These are phyloP conservation scores for Xylaria longipes DNA, from an alignment of 495 filamentous ascomycete genomes.

Conservation along the genomic window DNA sequence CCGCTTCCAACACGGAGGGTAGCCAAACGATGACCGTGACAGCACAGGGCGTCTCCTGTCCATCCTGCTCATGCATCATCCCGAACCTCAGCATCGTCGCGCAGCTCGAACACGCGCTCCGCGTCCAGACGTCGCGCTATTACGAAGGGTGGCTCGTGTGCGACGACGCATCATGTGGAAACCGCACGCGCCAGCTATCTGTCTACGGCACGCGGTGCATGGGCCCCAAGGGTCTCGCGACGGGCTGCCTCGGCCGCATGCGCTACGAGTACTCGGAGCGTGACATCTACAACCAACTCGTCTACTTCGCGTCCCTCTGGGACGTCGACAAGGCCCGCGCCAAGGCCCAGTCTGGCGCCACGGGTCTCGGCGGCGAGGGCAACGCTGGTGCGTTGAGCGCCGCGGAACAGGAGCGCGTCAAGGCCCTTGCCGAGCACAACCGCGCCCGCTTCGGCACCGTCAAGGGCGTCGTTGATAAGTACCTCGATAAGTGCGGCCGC, in stretches of 20 bases:
- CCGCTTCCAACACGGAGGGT: constrained; percentile 35
- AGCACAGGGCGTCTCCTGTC: constrained; percentile 76
- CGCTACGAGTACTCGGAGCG: constrained; percentile 86
- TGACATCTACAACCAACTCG: constrained; percentile 89
- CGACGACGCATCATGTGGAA: constrained; percentile 85
- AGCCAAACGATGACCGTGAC: constrained; percentile 49
- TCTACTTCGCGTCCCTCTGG: constrained; percentile 86
- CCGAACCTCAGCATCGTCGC: constrained; percentile 76
- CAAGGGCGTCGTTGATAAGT: constrained; percentile 78
- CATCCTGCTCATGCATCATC: constrained; percentile 64
- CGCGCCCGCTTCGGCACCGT: constrained; percentile 75
- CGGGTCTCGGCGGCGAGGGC: constrained; percentile 44
- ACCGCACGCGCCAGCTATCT: constrained; percentile 86
- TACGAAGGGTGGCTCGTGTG: constrained; percentile 93
- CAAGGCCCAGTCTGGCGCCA: constrained; percentile 44
- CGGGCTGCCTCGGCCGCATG: constrained; percentile 89
- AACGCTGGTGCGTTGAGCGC: constrained; percentile 45
- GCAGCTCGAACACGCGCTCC: constrained; percentile 85
- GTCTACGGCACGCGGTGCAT: constrained; percentile 92
- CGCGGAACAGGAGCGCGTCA: constrained; percentile 59
- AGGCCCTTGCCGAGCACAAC: constrained; percentile 80
- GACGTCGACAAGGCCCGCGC: constrained; percentile 83
- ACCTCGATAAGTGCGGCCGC: constrained; percentile 91
- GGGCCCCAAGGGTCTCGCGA: constrained; percentile 79
- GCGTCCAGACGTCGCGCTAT: constrained; percentile 77